A percentile compares a stretch with the other conserved stretches of the same genome.
Conservation (phyloP, 495 filamentous ascomycete species). For the Letharia columbiana region DNA sequence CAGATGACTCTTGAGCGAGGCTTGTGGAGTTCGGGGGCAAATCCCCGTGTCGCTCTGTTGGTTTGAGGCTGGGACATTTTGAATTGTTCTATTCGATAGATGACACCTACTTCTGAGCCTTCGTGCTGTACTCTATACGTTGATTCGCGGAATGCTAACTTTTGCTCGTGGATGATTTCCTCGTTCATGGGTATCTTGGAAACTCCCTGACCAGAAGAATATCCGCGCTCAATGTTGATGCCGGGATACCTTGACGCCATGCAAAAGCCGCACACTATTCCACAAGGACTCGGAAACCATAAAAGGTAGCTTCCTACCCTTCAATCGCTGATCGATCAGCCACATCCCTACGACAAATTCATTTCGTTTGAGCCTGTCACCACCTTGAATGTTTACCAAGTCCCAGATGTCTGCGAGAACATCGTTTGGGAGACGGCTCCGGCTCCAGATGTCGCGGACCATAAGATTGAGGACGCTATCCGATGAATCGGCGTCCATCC, state of each 20-base stretch:
- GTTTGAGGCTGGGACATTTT: not conserved
- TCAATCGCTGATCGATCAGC: constrained; percentile 84
- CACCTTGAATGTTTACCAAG: constrained; percentile 59
- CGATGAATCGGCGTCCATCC: constrained; percentile 31
- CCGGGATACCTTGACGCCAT: constrained; percentile 32
- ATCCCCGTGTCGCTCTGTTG: not conserved
- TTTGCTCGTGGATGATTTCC: not conserved
- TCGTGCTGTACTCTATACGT: not conserved
- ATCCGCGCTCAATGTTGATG: constrained; percentile 3
- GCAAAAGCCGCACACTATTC: constrained; percentile 63
- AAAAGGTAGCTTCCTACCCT: constrained; percentile 77
- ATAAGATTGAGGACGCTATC: constrained; percentile 69
- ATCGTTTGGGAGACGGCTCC: constrained; percentile 59
- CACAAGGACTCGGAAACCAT: constrained; percentile 77
- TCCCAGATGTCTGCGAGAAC: constrained; percentile 77
- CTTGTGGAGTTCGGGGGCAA: not conserved
- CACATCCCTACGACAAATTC: constrained; percentile 96
- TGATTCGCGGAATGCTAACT: not conserved
- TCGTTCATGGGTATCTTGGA: constrained; percentile 15
- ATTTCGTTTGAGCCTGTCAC: constrained; percentile 56
- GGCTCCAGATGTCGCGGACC: constrained; percentile 76
- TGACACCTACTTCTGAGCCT: not conserved
- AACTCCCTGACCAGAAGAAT: not conserved
- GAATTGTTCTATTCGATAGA: not conserved
- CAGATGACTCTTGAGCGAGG: not conserved